Evolutionary conservation across 2,329 filamentous ascomycete species (phyloP).

Genomic region (Seiridium cupressi): DNA sequence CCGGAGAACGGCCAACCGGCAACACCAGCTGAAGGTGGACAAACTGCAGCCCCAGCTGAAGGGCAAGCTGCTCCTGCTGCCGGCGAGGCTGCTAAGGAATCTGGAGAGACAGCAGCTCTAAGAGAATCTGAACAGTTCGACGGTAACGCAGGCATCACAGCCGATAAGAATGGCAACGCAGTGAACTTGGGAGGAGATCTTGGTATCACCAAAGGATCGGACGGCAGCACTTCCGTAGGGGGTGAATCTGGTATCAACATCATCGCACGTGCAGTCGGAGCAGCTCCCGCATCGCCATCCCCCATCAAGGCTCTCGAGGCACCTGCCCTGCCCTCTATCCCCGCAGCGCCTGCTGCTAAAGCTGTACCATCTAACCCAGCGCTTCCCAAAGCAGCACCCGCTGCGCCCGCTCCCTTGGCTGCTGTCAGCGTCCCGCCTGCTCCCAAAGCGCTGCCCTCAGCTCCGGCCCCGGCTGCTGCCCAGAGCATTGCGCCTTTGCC

Average conservation of each 20-base stretch:
- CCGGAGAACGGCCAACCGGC: not conserved
- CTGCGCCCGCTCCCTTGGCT: not conserved
- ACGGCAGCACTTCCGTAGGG: slow-evolving; percentile 18
- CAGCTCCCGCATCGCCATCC: not conserved
- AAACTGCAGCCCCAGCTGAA: not conserved
- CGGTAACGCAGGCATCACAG: slow-evolving; percentile 14
- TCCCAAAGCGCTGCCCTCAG: not conserved
- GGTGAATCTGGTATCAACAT: slow-evolving; percentile 19
- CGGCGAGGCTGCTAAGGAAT: not conserved
- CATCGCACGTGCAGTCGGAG: not conserved
- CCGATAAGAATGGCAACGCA: slow-evolving; percentile 12
- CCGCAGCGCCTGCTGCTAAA: not conserved
- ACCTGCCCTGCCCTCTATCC: not conserved
- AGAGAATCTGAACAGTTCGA: slow-evolving; percentile 17
- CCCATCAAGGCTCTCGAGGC: not conserved
- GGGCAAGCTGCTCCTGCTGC: not conserved
- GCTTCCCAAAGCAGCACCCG: not conserved
- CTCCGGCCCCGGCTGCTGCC: not conserved
- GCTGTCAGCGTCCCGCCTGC: not conserved
- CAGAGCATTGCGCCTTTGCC: not conserved
- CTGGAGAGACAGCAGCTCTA: slow-evolving; percentile 11
- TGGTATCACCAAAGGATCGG: slow-evolving; percentile 19
- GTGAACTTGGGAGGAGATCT: slow-evolving; percentile 17
- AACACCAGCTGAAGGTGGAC: no score
- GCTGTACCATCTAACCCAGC: not conserved